Base-by-base conservation (phyloP, 2,329 filamentous ascomycete species). In the Pyrenochaeta sp. region DNA sequence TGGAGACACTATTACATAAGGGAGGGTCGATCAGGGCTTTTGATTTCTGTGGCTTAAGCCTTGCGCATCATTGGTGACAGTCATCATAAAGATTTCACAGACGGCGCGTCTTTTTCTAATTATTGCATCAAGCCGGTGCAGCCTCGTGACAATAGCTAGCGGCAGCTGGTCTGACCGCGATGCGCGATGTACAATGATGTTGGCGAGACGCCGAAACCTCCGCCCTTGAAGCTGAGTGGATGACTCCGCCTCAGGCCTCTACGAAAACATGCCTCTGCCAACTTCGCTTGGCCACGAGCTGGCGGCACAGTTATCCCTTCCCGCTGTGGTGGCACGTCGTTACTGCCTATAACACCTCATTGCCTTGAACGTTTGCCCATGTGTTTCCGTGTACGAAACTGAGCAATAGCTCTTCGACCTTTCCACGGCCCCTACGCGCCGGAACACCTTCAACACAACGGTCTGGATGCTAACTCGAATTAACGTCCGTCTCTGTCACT, bases 1-100 rank as follows among this genome's bases (percentile, higher is more conserved):
- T 41, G 44, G 50, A 48, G 7, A 48, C 49, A 54, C 62, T 66
- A 64, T 65, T 68, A 66, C 67, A 61, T 67, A 63, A 62, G 54
- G 54, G 54, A 39, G 43, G 45, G 47, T 15, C 47, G 31, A 10
- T 23, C 29, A 42, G 40, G 35, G n/a, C 29, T 35, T 47, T 32
- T 23, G 29, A 29, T 30, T 52, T 27, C 27, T 45, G 45, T 51
- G 23, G 48, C 47, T 40, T 32, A 35, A 33, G n/a, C 43, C 35
- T 43, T 10, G 31, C 11, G 21, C 23, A 29, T 40, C 47, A 35
- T 51, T 32, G 49, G 51, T 35, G 31, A 20, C 17, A 39, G 10
- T 7, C 11, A 18, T 12, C 9, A 37, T 20, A 23, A 20, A 39
- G 36, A 37, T 44, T 1, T 49, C 33, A 31, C 54, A 33, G 37